phyloP scores from a whole-genome alignment of 73 alveolate genomes.

The Paramecium octaurelia region DNA sequence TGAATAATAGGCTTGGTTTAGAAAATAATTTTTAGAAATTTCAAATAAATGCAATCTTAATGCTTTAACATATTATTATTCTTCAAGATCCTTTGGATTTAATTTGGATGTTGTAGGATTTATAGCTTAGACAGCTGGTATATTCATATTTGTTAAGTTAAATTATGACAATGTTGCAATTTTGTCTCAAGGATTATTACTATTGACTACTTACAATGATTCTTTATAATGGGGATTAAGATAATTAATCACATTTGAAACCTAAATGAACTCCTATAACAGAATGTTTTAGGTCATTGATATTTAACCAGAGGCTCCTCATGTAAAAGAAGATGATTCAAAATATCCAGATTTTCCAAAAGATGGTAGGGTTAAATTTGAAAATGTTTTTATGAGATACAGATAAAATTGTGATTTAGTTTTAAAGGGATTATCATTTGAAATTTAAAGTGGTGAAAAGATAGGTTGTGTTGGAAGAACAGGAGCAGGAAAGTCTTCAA shows the following conservation, averaged over 20 bases:
- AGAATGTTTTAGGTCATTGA: conserved; percentile 30
- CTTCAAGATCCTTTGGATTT: background rate
- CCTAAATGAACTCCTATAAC: background rate
- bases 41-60: background rate
- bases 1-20: background rate
- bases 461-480: conserved; percentile 68
- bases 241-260: background rate
- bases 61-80: background rate
- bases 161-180: background rate
- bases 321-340: background rate
- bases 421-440: conserved; percentile 29
- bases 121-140: background rate
- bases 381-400: conserved; percentile 35
- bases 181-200: background rate
- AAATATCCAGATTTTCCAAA: background rate
- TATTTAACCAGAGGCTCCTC: background rate
- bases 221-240: conserved; percentile 15
- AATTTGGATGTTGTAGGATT: conserved; percentile 8
- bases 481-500: conserved; percentile 70
- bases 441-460: conserved; percentile 39
- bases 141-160: background rate
- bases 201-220: conserved; percentile 13
- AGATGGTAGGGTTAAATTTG: conserved; percentile 39
- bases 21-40: background rate
- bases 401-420: conserved; percentile 46